These are phyloP conservation scores for Barnettozyma siamensis DNA, from an alignment of 805 yeast genomes.

Conservation along the genomic window DNA sequence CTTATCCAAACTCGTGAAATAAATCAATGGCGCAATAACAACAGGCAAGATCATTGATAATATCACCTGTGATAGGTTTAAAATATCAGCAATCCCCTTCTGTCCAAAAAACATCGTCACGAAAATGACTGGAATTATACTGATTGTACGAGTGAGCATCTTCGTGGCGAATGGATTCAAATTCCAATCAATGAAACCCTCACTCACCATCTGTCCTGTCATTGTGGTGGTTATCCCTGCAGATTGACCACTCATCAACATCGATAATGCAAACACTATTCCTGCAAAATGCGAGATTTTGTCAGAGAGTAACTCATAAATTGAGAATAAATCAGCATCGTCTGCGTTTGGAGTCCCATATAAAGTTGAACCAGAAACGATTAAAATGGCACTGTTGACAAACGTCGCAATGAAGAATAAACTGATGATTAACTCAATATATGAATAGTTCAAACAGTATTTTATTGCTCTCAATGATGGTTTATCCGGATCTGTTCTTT, in stretches of 20 bases:
- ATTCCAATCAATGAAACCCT: slow-evolving; percentile 79
- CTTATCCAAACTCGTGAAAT: slow-evolving; percentile 64
- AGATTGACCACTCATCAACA: slow-evolving; percentile 87
- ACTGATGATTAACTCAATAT: slow-evolving; percentile 77
- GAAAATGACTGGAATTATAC: slow-evolving; percentile 77
- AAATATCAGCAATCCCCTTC: slow-evolving; percentile 67
- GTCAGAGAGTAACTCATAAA: slow-evolving; percentile 61
- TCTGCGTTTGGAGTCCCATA: slow-evolving; percentile 57
- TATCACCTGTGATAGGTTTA: slow-evolving; percentile 81
- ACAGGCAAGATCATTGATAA: slow-evolving; percentile 76
- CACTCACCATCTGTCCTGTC: slow-evolving; percentile 91
- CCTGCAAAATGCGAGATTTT: slow-evolving; percentile 86
- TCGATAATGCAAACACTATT: slow-evolving; percentile 79
- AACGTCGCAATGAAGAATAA: slow-evolving; percentile 85
- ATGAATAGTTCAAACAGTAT: slow-evolving; percentile 73
- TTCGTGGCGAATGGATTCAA: slow-evolving; percentile 80
- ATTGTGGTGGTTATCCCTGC: slow-evolving; percentile 93
- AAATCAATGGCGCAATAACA: slow-evolving; percentile 82
- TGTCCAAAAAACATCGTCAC: slow-evolving; percentile 73
- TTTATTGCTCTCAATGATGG: slow-evolving; percentile 80
- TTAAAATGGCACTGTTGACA: slow-evolving; percentile 83
- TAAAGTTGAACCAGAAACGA: slow-evolving; percentile 87
- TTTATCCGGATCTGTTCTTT: slow-evolving; percentile 38
- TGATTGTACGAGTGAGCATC: slow-evolving; percentile 73
- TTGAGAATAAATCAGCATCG: slow-evolving; percentile 78